Percentiles rank a stretch among this genome's conserved stretches.
Evolutionary conservation across 352 stramenopile genomes (phyloP).

Genomic region (Phytophthora chlamydospora): DNA sequence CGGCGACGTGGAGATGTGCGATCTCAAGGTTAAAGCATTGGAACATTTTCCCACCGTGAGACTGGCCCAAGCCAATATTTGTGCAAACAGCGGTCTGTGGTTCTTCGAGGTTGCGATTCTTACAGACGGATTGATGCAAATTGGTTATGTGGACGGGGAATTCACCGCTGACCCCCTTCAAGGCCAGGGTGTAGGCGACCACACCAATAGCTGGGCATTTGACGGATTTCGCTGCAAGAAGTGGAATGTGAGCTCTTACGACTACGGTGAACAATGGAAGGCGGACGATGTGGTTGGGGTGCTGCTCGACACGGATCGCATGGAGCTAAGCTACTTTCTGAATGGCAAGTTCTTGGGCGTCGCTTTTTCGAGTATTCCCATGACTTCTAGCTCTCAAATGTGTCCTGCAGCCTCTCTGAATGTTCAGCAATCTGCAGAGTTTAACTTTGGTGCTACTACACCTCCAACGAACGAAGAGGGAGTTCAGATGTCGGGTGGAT

Average conservation of each 20-base stretch:
- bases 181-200: constrained; percentile 92
- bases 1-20: constrained; percentile 71
- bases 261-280: constrained; percentile 88
- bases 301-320: constrained; percentile 83
- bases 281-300: constrained; percentile 87
- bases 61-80: constrained; percentile 54
- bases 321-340: constrained; percentile 90
- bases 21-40: constrained; percentile 59
- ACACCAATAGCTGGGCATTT: constrained; percentile 91
- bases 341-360: constrained; percentile 91
- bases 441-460: constrained; percentile 73
- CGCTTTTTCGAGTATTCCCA: constrained; percentile 69
- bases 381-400: constrained; percentile 55
- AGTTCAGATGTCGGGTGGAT: constrained; percentile 12
- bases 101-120: constrained; percentile 93
- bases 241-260: constrained; percentile 83
- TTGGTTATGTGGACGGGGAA: constrained; percentile 90
- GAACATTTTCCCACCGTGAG: constrained; percentile 85
- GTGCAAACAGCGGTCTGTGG: constrained; percentile 68
- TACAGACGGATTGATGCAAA: constrained; percentile 92
- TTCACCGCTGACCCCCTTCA: constrained; percentile 86
- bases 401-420: constrained; percentile 89
- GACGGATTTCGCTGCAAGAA: constrained; percentile 91
- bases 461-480: constrained; percentile 4
- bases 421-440: constrained; percentile 72